A percentile compares a stretch with the other conserved stretches of the same genome.
These are phyloP conservation scores for Neopestalotiopsis clavispora DNA, from an alignment of 2,329 filamentous ascomycete species.

Conservation along the genomic window DNA sequence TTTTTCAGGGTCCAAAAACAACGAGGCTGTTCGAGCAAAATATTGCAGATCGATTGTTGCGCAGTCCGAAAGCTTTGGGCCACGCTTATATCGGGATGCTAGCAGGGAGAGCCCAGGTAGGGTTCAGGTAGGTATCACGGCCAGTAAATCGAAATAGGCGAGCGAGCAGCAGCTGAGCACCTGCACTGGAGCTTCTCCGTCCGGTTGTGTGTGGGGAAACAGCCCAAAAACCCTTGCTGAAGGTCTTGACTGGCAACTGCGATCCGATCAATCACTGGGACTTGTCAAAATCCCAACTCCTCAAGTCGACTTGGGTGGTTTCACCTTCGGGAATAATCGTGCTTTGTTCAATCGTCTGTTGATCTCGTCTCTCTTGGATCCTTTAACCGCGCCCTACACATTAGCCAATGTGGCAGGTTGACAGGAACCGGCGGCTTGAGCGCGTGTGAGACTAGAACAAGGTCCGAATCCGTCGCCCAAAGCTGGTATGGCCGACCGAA, in stretches of 20 bases:
- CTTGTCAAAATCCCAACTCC: neutral
- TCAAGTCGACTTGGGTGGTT: neutral
- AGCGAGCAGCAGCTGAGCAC: neutral
- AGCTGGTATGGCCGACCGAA: neutral
- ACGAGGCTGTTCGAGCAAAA: neutral
- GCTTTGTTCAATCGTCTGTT: neutral
- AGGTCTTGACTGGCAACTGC: neutral
- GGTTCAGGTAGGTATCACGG: too few species aligned
- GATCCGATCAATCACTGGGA: neutral
- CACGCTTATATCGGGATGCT: neutral
- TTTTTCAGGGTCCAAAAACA: constrained; percentile 6
- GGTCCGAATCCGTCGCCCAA: neutral
- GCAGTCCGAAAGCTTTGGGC: neutral
- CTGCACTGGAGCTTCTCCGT: neutral
- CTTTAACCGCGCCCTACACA: neutral
- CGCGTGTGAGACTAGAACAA: neutral
- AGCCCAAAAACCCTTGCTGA: neutral
- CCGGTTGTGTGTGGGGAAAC: neutral
- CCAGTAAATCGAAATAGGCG: neutral
- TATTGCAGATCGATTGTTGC: neutral
- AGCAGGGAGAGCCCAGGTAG: neutral
- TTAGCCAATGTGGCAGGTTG: neutral
- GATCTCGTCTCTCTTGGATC: neutral
- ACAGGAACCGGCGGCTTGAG: neutral
- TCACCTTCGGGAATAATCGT: neutral